Conservation (phyloP, 2,329 filamentous ascomycete genomes). For the Ophiostoma himal-ulmi region DNA sequence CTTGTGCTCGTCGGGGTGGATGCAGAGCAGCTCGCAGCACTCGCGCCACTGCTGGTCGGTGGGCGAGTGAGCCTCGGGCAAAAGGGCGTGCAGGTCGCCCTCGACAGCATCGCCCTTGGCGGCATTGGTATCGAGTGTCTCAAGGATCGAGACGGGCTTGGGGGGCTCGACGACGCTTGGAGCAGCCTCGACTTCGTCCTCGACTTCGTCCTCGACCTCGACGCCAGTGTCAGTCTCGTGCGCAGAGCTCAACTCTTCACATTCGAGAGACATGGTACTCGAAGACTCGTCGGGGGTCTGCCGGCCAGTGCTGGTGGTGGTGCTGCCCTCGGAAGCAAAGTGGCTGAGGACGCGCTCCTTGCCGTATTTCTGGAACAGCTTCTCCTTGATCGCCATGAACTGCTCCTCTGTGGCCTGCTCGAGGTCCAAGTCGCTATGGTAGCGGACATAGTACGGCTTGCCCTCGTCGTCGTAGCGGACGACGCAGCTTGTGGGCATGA, state of each 20-base stretch:
- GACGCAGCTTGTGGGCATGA: neutral
- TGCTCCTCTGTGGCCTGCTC: neutral
- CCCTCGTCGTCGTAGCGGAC: neutral
- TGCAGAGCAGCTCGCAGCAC: slow-evolving; percentile 26
- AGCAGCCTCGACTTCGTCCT: neutral
- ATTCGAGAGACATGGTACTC: neutral
- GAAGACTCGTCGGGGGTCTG: neutral
- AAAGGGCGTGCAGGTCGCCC: slow-evolving; percentile 27
- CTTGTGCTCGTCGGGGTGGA: slow-evolving; percentile 25
- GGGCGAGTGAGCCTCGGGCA: slow-evolving; percentile 25
- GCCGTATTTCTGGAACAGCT: neutral
- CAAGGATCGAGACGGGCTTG: slow-evolving; percentile 18
- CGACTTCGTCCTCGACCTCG: neutral
- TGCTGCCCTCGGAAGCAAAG: neutral
- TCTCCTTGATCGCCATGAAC: neutral
- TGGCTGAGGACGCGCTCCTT: neutral
- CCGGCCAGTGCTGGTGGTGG: neutral
- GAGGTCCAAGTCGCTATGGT: neutral
- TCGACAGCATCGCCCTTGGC: slow-evolving; percentile 26
- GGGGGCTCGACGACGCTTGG: neutral
- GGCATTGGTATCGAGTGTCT: slow-evolving; percentile 26
- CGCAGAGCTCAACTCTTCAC: neutral
- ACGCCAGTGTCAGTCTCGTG: neutral
- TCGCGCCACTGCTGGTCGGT: slow-evolving; percentile 23
- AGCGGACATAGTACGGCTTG: neutral